A percentile compares a stretch with the other conserved stretches of the same genome.
phyloP scores from a whole-genome alignment of 257 asterid genomes.

The Cynanchum wilfordii region DNA sequence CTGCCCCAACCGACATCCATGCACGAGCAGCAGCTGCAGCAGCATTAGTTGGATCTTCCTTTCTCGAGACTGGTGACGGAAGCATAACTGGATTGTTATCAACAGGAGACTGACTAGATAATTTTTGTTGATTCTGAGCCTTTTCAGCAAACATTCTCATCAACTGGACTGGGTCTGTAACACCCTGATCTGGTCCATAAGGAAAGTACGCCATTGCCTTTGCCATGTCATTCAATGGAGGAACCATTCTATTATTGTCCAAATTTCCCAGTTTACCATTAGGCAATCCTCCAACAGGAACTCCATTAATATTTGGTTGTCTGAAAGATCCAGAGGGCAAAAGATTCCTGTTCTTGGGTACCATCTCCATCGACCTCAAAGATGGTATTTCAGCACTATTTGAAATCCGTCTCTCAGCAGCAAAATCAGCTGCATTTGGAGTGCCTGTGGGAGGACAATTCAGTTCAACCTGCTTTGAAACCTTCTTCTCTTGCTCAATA shows the following conservation, averaged over 20 bases:
- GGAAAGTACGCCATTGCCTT: constrained; percentile 33
- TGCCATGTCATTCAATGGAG: constrained; percentile 30
- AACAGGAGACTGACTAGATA: constrained; percentile 29
- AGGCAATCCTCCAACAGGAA: constrained; percentile 36
- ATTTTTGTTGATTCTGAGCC: constrained; percentile 51
- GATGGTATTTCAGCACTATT: constrained; percentile 42
- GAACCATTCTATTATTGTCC: constrained; percentile 24
- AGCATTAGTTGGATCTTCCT: constrained; percentile 53
- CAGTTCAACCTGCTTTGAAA: constrained; percentile 47
- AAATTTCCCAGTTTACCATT: constrained; percentile 35
- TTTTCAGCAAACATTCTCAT: constrained; percentile 63
- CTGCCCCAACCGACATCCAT: constrained; percentile 95
- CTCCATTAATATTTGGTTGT: constrained; percentile 38
- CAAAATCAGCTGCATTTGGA: constrained; percentile 34
- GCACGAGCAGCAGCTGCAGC: constrained; percentile 79
- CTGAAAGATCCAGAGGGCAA: constrained; percentile 49
- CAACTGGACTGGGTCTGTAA: constrained; percentile 64
- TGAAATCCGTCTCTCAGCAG: constrained; percentile 33
- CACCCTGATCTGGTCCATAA: constrained; percentile 52
- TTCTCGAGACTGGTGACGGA: constrained; percentile 27
- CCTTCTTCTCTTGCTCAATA: constrained; percentile 46
- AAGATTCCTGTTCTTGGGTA: constrained; percentile 36
- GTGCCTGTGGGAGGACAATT: constrained; percentile 40
- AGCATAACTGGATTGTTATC: constrained; percentile 29
- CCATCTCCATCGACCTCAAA: constrained; percentile 37